Conservation (phyloP, 306 rosid genomes). For the Cucurbita argyrosperma region DNA sequence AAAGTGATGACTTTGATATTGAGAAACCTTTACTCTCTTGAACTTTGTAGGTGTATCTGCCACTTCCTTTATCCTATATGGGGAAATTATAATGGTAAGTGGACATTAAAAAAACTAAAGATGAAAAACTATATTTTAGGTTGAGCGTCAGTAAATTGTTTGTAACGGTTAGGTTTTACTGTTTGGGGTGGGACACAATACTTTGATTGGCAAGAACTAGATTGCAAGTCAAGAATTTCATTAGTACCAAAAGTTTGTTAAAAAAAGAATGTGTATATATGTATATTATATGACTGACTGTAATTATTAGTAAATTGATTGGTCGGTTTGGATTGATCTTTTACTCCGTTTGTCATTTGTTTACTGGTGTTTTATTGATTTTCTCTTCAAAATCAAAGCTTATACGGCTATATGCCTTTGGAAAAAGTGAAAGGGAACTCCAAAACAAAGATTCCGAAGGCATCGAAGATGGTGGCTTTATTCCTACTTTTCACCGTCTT, state of each 20-base stretch:
- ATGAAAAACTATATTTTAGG: neutral
- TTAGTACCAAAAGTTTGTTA: neutral
- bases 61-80: neutral
- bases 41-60: neutral
- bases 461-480: neutral
- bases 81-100: no score
- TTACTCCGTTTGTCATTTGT: neutral
- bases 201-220: neutral
- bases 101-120: no score
- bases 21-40: constrained; percentile 37
- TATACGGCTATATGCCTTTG: neutral
- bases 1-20: constrained; percentile 34
- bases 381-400: neutral
- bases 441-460: neutral
- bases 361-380: neutral
- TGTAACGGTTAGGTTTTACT: neutral
- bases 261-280: no score
- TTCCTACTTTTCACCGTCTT: neutral
- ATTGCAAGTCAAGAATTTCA: neutral
- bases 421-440: neutral
- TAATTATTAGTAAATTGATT: no score
- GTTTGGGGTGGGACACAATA: neutral
- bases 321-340: neutral
- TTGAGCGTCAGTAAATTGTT: neutral
- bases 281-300: no score